Evolutionary conservation across 768 basidiomycete species (phyloP).

Genomic region (Boletus coccyginus): DNA sequence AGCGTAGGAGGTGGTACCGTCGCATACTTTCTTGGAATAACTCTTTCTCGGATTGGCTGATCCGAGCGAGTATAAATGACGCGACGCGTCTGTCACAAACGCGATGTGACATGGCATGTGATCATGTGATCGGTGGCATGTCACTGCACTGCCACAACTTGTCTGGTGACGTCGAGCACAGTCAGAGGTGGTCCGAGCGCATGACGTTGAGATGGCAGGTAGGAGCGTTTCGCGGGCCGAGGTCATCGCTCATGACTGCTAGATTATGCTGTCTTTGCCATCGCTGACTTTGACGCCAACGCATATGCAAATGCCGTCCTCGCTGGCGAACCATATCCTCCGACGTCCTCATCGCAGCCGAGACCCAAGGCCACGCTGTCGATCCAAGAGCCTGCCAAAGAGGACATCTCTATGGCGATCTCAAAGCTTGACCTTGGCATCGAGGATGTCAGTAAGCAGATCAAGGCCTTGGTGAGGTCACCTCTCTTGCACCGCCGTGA

Average conservation of each 20-base stretch:
- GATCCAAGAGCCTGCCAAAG: constrained; percentile 58
- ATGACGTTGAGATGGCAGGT: constrained; percentile 21
- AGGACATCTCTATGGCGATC: constrained; percentile 87
- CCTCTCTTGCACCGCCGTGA: too few relatives aligned
- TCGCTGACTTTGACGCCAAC: constrained; percentile 76
- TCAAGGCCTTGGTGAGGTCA: constrained; percentile 71
- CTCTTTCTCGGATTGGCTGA: neutral
- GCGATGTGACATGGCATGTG: constrained; percentile 29
- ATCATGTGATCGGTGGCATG: constrained; percentile 24
- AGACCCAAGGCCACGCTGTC: constrained; percentile 25
- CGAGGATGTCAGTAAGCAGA: constrained; percentile 90
- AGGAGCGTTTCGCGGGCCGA: neutral
- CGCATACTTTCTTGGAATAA: constrained; percentile 22
- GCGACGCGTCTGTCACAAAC: constrained; percentile 28
- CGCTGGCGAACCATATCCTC: constrained; percentile 74
- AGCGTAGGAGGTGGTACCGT: neutral
- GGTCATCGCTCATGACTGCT: neutral
- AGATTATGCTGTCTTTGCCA: constrained; percentile 80
- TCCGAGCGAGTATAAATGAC: constrained; percentile 1
- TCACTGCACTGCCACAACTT: constrained; percentile 20
- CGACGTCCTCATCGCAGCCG: constrained; percentile 31
- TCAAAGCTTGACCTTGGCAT: constrained; percentile 84
- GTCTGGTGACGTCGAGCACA: neutral
- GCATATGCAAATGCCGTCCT: constrained; percentile 91
- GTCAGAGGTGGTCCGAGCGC: neutral